These are phyloP conservation scores for Pontederia paniculata DNA, from an alignment of 176 grass and related monocot species.

Conservation along the genomic window DNA sequence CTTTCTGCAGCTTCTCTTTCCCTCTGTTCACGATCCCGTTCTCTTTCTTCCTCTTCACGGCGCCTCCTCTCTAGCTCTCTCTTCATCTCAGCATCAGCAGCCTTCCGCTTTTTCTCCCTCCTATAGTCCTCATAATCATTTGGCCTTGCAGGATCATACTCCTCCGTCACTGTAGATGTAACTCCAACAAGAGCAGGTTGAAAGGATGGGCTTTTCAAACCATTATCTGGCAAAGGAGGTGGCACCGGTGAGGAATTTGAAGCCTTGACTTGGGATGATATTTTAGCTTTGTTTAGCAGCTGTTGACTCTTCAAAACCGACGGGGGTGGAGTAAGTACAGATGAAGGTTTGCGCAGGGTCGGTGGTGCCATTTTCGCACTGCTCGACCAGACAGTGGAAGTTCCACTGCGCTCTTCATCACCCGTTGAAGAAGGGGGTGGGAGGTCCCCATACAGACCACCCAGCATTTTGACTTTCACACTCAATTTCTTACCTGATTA, in stretches of 20 bases:
- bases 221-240: constrained; percentile 7
- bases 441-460: constrained; percentile 86
- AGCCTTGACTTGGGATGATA: constrained; percentile 24
- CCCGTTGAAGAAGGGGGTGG: constrained; percentile 67
- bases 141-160: too few relatives aligned
- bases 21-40: constrained; percentile 49
- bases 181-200: constrained; percentile 65
- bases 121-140: too few relatives aligned
- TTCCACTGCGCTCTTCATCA: constrained; percentile 70
- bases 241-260: neutral
- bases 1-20: constrained; percentile 44
- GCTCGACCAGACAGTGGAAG: constrained; percentile 78
- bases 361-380: constrained; percentile 90
- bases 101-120: constrained; percentile 65
- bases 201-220: constrained; percentile 20
- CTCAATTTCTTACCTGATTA: too few relatives aligned
- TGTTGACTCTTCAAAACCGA: constrained; percentile 52
- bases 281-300: constrained; percentile 25
- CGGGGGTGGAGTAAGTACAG: constrained; percentile 49
- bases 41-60: constrained; percentile 57
- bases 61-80: constrained; percentile 63
- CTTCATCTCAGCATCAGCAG: constrained; percentile 62
- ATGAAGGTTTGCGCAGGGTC: constrained; percentile 66
- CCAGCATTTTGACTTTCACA: constrained; percentile 41
- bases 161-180: too few relatives aligned